Conservation (phyloP, 2,329 filamentous ascomycete species). For the Sclerotinia glacialis region DNA sequence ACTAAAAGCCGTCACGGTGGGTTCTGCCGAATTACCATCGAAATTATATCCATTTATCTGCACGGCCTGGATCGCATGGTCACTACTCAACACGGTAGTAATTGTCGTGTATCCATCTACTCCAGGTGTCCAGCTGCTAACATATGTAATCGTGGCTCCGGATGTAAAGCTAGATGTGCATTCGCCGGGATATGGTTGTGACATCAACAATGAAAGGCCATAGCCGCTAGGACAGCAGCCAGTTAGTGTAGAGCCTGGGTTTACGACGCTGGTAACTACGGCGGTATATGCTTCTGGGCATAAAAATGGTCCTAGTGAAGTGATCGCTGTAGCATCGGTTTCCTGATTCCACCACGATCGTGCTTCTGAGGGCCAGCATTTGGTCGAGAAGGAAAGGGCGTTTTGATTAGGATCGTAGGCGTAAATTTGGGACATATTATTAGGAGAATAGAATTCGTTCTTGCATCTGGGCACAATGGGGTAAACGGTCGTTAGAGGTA, state of each 20-base stretch:
- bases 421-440: not conserved
- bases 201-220: not conserved
- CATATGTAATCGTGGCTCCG: conserved; percentile 15
- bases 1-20: conserved; percentile 8
- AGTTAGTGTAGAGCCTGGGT: not conserved
- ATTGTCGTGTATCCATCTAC: not conserved
- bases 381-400: not conserved
- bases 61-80: not conserved
- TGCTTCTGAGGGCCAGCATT: conserved; percentile 7
- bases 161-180: conserved; percentile 3
- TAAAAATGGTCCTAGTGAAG: conserved; percentile 16
- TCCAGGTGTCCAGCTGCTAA: not conserved
- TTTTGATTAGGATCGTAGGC: conserved; percentile 13
- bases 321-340: not conserved
- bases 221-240: conserved; percentile 18
- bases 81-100: not conserved
- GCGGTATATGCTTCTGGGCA: conserved; percentile 14
- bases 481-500: conserved; percentile 20
- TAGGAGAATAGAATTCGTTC: not conserved
- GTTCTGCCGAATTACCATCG: conserved; percentile 7
- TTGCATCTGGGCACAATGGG: conserved; percentile 9
- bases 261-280: not conserved
- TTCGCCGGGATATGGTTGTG: not conserved
- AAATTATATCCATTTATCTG: conserved; percentile 21
- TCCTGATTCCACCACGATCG: conserved; percentile 18